Base-by-base conservation (phyloP, 2,329 filamentous ascomycete species). In the Diaporthe ampelina region DNA sequence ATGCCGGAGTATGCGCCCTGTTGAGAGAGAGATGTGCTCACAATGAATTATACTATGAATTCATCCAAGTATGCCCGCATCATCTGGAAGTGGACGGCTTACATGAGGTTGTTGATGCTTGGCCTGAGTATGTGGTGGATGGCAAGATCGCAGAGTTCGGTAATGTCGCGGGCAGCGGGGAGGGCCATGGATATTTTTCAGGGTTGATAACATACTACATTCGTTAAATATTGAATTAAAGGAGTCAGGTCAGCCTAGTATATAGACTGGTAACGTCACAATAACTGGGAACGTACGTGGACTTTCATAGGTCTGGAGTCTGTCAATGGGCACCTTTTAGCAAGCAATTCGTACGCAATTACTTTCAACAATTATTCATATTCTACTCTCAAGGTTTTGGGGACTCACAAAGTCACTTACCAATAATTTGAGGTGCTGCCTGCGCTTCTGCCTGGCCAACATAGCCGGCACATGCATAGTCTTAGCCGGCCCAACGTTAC, bases 41-140 rank as follows among this genome's bases (percentile, higher is more conserved):
- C 24, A 11, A 59, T 37, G 56, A 37, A 26, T 59, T 6, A 0
- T 35, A 59, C 24, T 11, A 59, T 37, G 56, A 37, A 40, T 59
- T 59, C 19, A 59, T 59, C 21, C 56, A 59, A 59, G 11, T 59
- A n/a, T 40, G 56, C 24, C 56, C 56, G 35, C 56, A 59, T 37
- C 21, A 24, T 24, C 24, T n/a, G 4, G 10, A 24, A 24, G 56
- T 37, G 56, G 56, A 59, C n/a, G 32, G 56, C 21, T 35, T 59
- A 24, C 21, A 24, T 37, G 10, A 59, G 19, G 56, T 24, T 37
- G n/a, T 59, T 37, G 21, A 59, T 59, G 32, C 56, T 59, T 59
- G 56, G 56, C n/a, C 56, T 37, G 32, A 59, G 56, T 40, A 59
- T 59, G 56, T 59, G 56, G 56, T 59, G 56, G 56, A 37, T 13